Evolutionary conservation across 116 monocot species (phyloP), one percentile per base, ranked within the genome.

Genomic region (Dioscorea cayenensis): DNA sequence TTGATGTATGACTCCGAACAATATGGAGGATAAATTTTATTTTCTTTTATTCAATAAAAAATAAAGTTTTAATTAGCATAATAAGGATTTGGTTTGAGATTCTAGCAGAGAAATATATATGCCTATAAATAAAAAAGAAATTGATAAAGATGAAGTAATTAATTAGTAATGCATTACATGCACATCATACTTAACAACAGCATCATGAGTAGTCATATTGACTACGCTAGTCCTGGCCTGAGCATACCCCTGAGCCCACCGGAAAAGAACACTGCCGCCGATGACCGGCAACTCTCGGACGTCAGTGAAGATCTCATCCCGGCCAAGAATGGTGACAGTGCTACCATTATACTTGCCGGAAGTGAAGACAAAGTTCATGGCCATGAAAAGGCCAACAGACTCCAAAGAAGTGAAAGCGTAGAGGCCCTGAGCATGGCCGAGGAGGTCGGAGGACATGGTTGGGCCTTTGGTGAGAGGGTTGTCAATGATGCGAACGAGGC

Each of bases 401-500:
- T 80, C 67, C 58, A 71, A 60, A 6, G 70, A 28, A 0, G 71
- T 70, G 0, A 29, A 63, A 20, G 71, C 76, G 66, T 83, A 80
- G 16, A 86, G 5, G 27, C 84, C 87, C 68, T 84, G 76, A 4
- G 84, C 80, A 18, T 67, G 38, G 60, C 84, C 84, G 16, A 84
- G 61, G 5, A 76, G 66, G 59, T 20, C 49, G 29, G 86, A 77
- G 23, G 28, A 64, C 48, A 38, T 19, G 28, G 65, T 66, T 6
- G 80, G 82, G 21, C 77, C 75, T 11, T 28, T 18, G 19, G 82
- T 82, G 16, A 88, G 71, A 9, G 88, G 71, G 75, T 84, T 71
- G 74, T 88, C 88, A n/a, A 88, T 84, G 71, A 84, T 67, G 49
- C 66, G 43, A 17, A 84, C 71, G 13, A 21, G 32, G 38, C 88